Conservation (phyloP, 257 asterid species). For the Primulina huaijiensis region DNA sequence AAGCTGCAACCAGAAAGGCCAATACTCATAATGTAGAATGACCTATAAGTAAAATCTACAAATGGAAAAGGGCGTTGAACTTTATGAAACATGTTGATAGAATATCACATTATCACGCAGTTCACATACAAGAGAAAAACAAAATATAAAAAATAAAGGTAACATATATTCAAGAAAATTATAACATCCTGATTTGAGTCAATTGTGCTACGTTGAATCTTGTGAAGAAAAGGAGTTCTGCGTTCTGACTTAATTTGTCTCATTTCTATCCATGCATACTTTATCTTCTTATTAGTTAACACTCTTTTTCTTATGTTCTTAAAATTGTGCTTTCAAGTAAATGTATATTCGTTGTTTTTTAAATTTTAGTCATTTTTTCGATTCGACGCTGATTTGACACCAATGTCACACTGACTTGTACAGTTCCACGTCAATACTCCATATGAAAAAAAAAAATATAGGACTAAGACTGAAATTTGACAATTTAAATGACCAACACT, state of each 20-base stretch:
- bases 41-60: background rate
- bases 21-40: slow-evolving; percentile 6
- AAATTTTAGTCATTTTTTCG: too few species aligned
- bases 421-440: too few species aligned
- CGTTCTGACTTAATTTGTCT: background rate
- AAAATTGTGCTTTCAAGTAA: background rate
- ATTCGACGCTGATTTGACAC: too few species aligned
- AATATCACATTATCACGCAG: background rate
- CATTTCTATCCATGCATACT: background rate
- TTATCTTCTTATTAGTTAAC: background rate
- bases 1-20: slow-evolving; percentile 35
- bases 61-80: background rate
- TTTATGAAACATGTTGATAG: background rate
- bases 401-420: too few species aligned
- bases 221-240: background rate
- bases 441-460: too few species aligned
- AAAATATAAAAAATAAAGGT: background rate
- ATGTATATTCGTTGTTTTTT: background rate
- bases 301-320: too few species aligned
- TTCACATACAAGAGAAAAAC: background rate
- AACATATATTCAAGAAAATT: too few species aligned
- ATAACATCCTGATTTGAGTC: background rate
- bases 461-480: too few species aligned
- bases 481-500: too few species aligned
- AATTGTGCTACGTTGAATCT: background rate